These are phyloP conservation scores for Dujonia santamariae DNA, from an alignment of 1,139 yeast genomes.

Conservation along the genomic window DNA sequence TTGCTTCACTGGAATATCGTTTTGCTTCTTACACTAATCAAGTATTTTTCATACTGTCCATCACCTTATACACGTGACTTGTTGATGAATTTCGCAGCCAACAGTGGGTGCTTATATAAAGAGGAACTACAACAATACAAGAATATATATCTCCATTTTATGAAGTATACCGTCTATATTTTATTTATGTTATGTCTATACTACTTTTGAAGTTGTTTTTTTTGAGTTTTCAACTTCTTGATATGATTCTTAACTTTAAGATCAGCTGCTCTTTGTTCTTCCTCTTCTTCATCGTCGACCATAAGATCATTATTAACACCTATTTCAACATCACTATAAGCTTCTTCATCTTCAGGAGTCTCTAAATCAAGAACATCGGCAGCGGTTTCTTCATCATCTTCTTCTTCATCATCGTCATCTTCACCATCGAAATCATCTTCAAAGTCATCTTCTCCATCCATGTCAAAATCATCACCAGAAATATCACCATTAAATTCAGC, in stretches of 20 bases:
- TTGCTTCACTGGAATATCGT: too few species aligned
- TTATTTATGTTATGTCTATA: too few species aligned
- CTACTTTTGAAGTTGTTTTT: slow-evolving; percentile 3
- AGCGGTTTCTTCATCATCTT: slow-evolving; percentile 11
- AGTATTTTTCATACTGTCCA: too few species aligned
- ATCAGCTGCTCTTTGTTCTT: slow-evolving; percentile 12
- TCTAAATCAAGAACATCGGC: slow-evolving; percentile 6
- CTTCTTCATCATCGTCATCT: slow-evolving; percentile 18
- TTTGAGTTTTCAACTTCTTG: slow-evolving; percentile 5
- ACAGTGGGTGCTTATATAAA: too few species aligned
- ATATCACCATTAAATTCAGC: slow-evolving; percentile 30
- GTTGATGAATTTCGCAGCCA: too few species aligned
- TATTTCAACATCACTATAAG: slow-evolving; percentile 27
- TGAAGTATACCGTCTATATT: too few species aligned
- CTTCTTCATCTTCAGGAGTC: slow-evolving; percentile 23
- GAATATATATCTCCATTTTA: too few species aligned
- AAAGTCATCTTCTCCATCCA: slow-evolving; percentile 30
- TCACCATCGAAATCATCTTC: slow-evolving; percentile 17
- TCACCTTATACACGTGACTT: too few species aligned
- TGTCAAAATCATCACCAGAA: slow-evolving; percentile 27
- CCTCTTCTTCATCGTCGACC: slow-evolving; percentile 30
- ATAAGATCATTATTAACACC: slow-evolving; percentile 34
- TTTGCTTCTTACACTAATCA: too few species aligned
- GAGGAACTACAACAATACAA: too few species aligned
- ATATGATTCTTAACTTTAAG: slow-evolving; percentile 3